Evolutionary conservation across 352 stramenopile genomes (phyloP).

Genomic region (Globisporangium alternatum): DNA sequence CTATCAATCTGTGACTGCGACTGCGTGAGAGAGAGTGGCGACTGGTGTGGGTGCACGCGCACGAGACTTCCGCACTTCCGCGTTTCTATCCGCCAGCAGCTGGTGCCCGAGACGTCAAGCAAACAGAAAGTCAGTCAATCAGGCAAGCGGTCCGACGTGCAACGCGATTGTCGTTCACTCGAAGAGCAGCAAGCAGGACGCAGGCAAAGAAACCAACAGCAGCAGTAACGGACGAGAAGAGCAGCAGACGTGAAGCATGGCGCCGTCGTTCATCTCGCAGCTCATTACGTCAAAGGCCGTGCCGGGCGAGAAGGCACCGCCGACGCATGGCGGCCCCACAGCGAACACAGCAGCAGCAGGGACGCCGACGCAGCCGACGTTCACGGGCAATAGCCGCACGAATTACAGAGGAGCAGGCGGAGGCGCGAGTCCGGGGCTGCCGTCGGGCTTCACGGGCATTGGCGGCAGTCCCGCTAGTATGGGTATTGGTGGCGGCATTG

Average conservation of each 20-base stretch:
- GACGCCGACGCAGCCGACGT: not conserved
- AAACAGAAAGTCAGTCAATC: not conserved
- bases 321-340: conserved; percentile 6
- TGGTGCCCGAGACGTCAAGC: too few relatives aligned
- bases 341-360: not conserved
- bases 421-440: not conserved
- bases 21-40: not conserved
- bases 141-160: not conserved
- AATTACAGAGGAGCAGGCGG: not conserved
- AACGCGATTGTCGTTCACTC: not conserved
- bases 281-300: conserved; percentile 20
- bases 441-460: conserved; percentile 13
- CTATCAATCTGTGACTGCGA: not conserved
- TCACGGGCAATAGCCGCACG: conserved; percentile 7
- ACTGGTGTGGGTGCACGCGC: not conserved
- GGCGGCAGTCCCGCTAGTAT: conserved; percentile 10
- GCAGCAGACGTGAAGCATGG: conserved; percentile 1
- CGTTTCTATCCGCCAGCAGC: conserved; percentile 6
- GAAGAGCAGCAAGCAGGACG: not conserved
- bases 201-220: not conserved
- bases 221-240: not conserved
- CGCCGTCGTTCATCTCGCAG: conserved; percentile 22
- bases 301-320: conserved; percentile 9
- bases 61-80: not conserved
- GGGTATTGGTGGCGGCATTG: not conserved